These are phyloP conservation scores for Claviceps sp. DNA, from an alignment of 2,329 filamentous ascomycete genomes.

Conservation along the genomic window DNA sequence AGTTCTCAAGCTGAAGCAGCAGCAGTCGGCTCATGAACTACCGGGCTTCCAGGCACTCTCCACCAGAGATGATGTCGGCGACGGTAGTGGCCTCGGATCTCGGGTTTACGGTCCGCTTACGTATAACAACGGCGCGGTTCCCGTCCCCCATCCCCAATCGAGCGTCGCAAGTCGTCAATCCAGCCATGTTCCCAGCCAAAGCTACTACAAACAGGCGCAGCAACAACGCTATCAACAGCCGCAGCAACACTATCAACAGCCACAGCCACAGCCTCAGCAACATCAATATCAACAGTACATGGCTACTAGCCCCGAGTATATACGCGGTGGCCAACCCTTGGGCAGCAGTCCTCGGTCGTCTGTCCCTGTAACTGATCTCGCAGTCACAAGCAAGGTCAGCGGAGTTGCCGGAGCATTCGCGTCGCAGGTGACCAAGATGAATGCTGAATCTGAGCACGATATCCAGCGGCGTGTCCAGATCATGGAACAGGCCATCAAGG, in stretches of 20 bases:
- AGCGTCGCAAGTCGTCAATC: slow-evolving; percentile 20
- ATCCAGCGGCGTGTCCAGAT: slow-evolving; percentile 39
- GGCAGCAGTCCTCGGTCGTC: slow-evolving; percentile 21
- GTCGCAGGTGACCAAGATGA: slow-evolving; percentile 21
- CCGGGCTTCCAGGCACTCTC: slow-evolving; percentile 9
- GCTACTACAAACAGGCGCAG: slow-evolving; percentile 6
- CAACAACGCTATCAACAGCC: slow-evolving; percentile 9
- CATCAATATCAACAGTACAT: slow-evolving; percentile 17
- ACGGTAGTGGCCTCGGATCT: background rate
- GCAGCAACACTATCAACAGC: slow-evolving; percentile 8
- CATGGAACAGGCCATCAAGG: slow-evolving; percentile 49
- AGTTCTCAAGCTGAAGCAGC: slow-evolving; percentile 43
- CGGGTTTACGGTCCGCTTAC: slow-evolving; percentile 5
- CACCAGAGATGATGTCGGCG: background rate
- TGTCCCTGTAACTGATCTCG: slow-evolving; percentile 5
- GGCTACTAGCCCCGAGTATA: slow-evolving; percentile 22
- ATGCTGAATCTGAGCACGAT: slow-evolving; percentile 29
- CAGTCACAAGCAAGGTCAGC: slow-evolving; percentile 21
- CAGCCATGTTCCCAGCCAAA: slow-evolving; percentile 16
- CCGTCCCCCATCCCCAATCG: slow-evolving; percentile 13
- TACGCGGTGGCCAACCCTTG: slow-evolving; percentile 19
- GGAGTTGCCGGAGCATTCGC: slow-evolving; percentile 23
- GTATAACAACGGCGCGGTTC: slow-evolving; percentile 15
- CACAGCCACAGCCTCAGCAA: slow-evolving; percentile 10
- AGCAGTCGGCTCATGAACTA: slow-evolving; percentile 33